phyloP scores from a whole-genome alignment of 2,329 filamentous ascomycete species.

The Monosporascus sp. region DNA sequence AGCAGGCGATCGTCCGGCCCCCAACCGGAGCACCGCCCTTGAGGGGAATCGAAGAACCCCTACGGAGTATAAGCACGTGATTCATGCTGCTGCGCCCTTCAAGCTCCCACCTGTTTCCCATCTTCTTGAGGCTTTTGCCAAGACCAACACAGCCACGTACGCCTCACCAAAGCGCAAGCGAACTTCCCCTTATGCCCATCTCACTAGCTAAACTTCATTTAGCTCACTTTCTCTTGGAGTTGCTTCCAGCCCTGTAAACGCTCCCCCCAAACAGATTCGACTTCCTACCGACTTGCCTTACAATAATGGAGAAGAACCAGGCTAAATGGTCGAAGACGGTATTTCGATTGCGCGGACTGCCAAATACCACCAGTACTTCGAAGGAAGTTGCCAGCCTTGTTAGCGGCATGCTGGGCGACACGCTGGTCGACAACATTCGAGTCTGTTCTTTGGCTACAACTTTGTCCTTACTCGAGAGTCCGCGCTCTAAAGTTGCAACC shows the following conservation, averaged over 20 bases:
- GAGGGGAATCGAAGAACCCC: neutral
- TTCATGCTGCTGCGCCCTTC: neutral
- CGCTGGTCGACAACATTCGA: constrained; percentile 5
- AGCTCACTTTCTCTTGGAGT: neutral
- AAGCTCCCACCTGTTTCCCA: neutral
- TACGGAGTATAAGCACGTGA: neutral
- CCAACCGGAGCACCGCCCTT: neutral
- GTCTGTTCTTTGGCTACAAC: constrained; percentile 12
- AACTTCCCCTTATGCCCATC: neutral
- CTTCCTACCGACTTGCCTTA: neutral
- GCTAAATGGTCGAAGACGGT: neutral
- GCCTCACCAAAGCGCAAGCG: neutral
- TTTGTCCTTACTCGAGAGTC: constrained; percentile 2
- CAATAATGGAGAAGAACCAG: neutral
- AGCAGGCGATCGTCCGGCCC: too few species aligned
- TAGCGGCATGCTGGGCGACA: constrained; percentile 6
- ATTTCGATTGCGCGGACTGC: constrained; percentile 7
- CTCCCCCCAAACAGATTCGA: neutral
- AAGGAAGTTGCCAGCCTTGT: constrained; percentile 2
- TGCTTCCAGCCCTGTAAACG: neutral
- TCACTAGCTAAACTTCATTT: neutral
- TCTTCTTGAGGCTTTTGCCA: neutral
- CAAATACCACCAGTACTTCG: neutral
- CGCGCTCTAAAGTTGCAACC: constrained; percentile 13
- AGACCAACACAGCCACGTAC: neutral